Evolutionary conservation across 108 stramenopile species (phyloP).

Genomic region (Skeletonema potamos): DNA sequence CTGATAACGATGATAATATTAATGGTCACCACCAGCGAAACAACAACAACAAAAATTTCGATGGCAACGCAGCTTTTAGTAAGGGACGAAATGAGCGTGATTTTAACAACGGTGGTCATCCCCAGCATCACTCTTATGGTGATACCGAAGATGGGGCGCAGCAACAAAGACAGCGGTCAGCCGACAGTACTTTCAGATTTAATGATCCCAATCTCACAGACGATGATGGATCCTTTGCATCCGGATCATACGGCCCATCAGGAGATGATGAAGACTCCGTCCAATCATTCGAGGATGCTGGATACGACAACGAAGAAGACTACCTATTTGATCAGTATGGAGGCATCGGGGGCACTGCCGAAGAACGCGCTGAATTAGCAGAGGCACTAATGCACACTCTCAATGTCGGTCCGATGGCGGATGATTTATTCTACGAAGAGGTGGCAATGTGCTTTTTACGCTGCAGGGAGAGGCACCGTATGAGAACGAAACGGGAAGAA

Average conservation of each 20-base stretch:
- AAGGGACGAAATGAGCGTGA: background rate
- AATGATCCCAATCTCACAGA: background rate
- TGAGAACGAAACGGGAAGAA: slow-evolving; percentile 38
- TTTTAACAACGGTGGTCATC: background rate
- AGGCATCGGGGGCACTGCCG: slow-evolving; percentile 42
- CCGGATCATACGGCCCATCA: background rate
- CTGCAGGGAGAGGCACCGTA: slow-evolving; percentile 37
- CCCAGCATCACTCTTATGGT: background rate
- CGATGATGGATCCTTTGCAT: background rate
- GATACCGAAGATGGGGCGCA: background rate
- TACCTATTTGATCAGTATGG: slow-evolving; percentile 48
- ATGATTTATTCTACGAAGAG: slow-evolving; percentile 45
- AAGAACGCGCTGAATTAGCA: slow-evolving; percentile 34
- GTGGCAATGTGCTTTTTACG: slow-evolving; percentile 49
- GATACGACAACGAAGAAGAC: slow-evolving; percentile 43
- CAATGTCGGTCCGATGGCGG: slow-evolving; percentile 45
- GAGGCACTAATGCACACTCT: slow-evolving; percentile 34
- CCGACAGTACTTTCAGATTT: background rate
- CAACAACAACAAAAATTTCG: background rate
- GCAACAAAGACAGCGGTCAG: background rate
- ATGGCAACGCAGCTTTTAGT: background rate
- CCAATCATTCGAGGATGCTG: slow-evolving; percentile 37
- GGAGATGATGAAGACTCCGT: background rate
- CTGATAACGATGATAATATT: background rate
- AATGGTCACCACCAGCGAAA: background rate